phyloP scores from a whole-genome alignment of 2,329 filamentous ascomycete genomes.

The Blastomyces gilchristii region DNA sequence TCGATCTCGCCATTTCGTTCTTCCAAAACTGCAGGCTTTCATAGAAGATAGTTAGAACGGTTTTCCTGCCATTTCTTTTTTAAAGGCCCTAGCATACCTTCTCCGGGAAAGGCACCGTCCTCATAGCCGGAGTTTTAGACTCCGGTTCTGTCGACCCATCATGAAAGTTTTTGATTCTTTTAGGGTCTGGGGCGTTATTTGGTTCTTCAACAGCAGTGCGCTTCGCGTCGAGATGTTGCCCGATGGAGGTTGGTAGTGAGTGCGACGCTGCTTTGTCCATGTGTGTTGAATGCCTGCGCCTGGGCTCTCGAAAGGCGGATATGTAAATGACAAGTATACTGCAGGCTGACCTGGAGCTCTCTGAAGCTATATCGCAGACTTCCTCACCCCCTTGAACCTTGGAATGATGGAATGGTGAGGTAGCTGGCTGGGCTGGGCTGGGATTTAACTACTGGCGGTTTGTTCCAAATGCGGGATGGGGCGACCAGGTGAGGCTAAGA shows the following conservation, averaged over 20 bases:
- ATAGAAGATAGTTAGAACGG: conserved; percentile 15
- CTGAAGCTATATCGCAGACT: no score
- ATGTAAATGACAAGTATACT: no score
- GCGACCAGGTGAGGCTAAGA: no score
- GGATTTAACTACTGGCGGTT: no score
- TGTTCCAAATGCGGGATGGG: no score
- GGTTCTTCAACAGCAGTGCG: conserved; percentile 17
- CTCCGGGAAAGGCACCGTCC: conserved; percentile 62
- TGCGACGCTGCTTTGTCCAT: neutral
- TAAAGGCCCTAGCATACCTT: conserved; percentile 43
- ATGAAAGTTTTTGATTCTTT: conserved; percentile 22
- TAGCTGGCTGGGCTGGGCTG: no score
- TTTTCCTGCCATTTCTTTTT: neutral
- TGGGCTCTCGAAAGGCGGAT: neutral
- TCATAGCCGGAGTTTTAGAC: conserved; percentile 7
- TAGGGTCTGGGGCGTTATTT: conserved; percentile 15
- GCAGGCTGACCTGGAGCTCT: no score
- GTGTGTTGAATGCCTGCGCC: neutral
- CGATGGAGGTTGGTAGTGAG: neutral
- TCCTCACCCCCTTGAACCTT: no score
- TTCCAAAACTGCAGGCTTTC: conserved; percentile 66
- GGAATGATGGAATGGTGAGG: no score
- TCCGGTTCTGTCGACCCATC: conserved; percentile 4
- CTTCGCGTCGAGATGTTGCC: neutral
- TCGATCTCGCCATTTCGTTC: conserved; percentile 80